Base-by-base conservation (phyloP, 768 basidiomycete species). In the Kwoniella dendrophila region DNA sequence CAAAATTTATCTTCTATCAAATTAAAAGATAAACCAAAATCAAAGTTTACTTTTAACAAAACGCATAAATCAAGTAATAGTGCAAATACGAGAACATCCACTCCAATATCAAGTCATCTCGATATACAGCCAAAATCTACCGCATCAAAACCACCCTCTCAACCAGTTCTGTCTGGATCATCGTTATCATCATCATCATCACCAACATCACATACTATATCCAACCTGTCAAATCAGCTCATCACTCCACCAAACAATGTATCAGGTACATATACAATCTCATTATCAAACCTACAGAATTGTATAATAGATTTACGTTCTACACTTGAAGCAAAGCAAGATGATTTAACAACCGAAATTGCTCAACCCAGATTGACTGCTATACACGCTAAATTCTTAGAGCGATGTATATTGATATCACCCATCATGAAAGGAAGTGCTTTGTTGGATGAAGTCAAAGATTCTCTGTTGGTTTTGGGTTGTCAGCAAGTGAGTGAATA, bases 401-500 rank as follows among this genome's bases (percentile, higher is more conserved):
- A 77, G 2, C 81, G 86, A 58, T 85, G 85, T 11, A 73, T 92
- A 2, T 74, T 95, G 22, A 74, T 93, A 16, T 80, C 90, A 6
- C 89, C 90, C 0, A 68, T 71, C 11, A 81, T 90, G 22, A 72
- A 83, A 6, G 90, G 91, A 1, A 93, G 90, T 69, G 84, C 87
- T 8, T 80, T 94, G 55, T 76, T 93, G 0, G 85, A 90, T 66
- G 83, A 87, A 63, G 67, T 92, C 30, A 77, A 79, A 20, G 76
- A 82, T 18, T 91, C 88, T 66, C 79, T 86, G 3, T 74, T 94
- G n/a, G 84, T 85, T 11, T 80, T 89, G 3, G 87, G 85, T 1
- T 89, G 88, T 68, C 92, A 90, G 72, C 92, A 95, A 84, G 92
- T 91, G 70, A 29, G 68, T 56, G n/a, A n/a, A n/a, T n/a, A n/a